These are phyloP conservation scores for Trametes polyzona DNA, from an alignment of 1,284 basidiomycete species.

Conservation along the genomic window DNA sequence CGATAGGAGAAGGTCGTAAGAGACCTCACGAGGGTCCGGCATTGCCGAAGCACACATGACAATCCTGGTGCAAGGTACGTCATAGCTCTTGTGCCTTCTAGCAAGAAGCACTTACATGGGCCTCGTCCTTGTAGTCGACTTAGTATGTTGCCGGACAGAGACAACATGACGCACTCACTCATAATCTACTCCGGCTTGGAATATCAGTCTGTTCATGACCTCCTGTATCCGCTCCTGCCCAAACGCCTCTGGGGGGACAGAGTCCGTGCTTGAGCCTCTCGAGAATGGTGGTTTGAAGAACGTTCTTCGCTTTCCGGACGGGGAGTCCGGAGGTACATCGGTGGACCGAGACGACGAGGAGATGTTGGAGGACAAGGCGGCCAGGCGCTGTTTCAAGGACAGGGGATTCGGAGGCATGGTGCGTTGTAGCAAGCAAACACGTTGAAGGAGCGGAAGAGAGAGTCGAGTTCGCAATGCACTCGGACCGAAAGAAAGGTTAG, in stretches of 20 bases:
- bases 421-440: no score
- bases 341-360: constrained; percentile 21
- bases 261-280: constrained; percentile 12
- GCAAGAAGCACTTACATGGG: constrained; percentile 67
- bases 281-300: constrained; percentile 31
- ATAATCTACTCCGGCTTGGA: constrained; percentile 86
- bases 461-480: no score
- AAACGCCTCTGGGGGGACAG: constrained; percentile 7
- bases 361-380: constrained; percentile 31
- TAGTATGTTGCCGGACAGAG: not conserved
- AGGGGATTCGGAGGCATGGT: constrained; percentile 32
- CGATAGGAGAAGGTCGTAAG: constrained; percentile 78
- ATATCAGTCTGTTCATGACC: constrained; percentile 73
- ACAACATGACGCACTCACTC: constrained; percentile 54
- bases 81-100: not conserved
- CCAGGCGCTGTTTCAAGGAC: constrained; percentile 35
- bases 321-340: constrained; percentile 28
- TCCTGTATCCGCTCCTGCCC: constrained; percentile 58
- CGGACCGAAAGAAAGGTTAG: no score
- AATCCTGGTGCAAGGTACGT: constrained; percentile 53
- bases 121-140: constrained; percentile 58
- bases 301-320: constrained; percentile 26
- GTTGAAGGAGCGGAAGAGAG: no score
- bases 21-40: constrained; percentile 76
- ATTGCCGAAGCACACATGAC: constrained; percentile 80